phyloP scores from a whole-genome alignment of 768 basidiomycete species.

The Collybia mongolica region DNA sequence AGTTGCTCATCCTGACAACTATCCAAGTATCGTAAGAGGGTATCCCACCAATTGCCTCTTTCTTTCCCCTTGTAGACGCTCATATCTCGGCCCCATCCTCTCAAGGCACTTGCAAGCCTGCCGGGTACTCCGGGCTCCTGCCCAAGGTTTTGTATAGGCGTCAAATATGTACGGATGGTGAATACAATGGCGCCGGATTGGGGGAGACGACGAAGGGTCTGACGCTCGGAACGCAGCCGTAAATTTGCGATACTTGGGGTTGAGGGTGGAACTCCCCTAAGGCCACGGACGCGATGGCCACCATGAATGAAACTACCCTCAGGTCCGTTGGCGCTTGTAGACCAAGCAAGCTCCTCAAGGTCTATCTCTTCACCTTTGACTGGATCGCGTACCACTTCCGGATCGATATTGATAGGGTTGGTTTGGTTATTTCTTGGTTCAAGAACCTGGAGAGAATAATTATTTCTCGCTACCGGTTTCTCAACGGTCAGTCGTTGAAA shows the following conservation, averaged over 20 bases:
- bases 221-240: conserved; percentile 41
- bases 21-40: background rate
- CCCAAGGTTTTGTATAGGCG: conserved; percentile 48
- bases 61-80: conserved; percentile 44
- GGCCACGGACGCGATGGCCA: too few relatives aligned
- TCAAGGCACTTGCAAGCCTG: conserved; percentile 60
- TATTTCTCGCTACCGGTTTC: conserved; percentile 71
- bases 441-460: conserved; percentile 48
- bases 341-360: conserved; percentile 67
- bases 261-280: too few relatives aligned
- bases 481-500: conserved; percentile 65
- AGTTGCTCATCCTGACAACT: too few relatives aligned
- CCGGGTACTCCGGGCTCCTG: conserved; percentile 59
- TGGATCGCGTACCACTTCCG: too few relatives aligned
- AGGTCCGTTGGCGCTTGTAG: conserved; percentile 29
- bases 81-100: conserved; percentile 67
- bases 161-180: conserved; percentile 66
- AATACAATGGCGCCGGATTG: conserved; percentile 65
- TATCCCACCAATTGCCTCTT: conserved; percentile 12
- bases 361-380: conserved; percentile 33
- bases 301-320: conserved; percentile 12
- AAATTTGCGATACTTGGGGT: too few relatives aligned
- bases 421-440: background rate
- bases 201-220: conserved; percentile 64
- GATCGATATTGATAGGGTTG: too few relatives aligned